Base-by-base conservation (phyloP, 345 rosid genomes). In the Salix dunnii region DNA sequence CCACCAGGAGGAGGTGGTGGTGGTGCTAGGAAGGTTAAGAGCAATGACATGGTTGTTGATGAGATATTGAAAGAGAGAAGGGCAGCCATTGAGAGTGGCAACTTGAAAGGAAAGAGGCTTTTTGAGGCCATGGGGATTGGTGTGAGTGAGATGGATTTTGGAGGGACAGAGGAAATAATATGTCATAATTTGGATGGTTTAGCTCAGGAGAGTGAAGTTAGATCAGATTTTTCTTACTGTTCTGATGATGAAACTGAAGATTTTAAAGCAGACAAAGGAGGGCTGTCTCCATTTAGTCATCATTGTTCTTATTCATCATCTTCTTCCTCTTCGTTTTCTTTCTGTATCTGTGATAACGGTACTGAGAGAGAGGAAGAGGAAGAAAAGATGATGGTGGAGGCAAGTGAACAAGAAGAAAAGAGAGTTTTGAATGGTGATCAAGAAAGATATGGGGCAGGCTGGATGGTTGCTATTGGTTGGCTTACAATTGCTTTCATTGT, bases 91-190 rank as follows among this genome's bases (percentile, higher is more conserved):
- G 80, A 75, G 79, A 81, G 85, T 6, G 90, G 86, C 2, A 78
- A 77, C 68, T 76, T 81, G 77, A 87, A 81, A 62, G 87, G 89
- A 9, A 77, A 87, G 74, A 74, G 85, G 77, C 90, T 85, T 48
- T 83, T 87, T 16, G 68, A 63, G 12, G 58, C 33, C 1, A 73
- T 1, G 5, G 79, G 79, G 85, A 4, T 28, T 23, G 67, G 55
- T 6, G 72, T 11, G 25, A 70, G 33, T 9, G 83, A 77, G 53
- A 72, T 31, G 63, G 70, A 43, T 33, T 38, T 35, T 13, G 81
- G 64, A 48, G 80, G 71, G n/a, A 63, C 48, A 28, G 81, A 81
- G 48, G 81, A 72, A 42, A 55, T 69, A 27, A 35, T 65, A 42
- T 43, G 65, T 68, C 28, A 71, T 53, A 42, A 49, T 51, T 49